Conservation (phyloP, 805 yeast genomes). For the Kluyveromyces starmeri region DNA sequence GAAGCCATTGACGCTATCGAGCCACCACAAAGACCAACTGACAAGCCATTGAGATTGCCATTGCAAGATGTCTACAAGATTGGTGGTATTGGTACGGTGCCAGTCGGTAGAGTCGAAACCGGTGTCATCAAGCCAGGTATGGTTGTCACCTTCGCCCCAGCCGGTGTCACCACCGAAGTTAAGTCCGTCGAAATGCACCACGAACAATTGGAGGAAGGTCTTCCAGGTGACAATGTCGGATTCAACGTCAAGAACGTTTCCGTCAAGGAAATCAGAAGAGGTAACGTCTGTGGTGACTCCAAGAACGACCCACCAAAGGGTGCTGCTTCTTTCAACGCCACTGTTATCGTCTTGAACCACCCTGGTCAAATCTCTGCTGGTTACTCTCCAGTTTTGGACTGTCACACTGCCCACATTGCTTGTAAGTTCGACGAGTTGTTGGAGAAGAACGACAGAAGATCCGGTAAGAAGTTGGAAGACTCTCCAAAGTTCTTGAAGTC, state of each 20-base stretch:
- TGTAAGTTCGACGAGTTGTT: constrained; percentile 74
- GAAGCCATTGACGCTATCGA: constrained; percentile 80
- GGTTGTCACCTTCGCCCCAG: constrained; percentile 85
- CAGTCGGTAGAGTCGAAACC: constrained; percentile 91
- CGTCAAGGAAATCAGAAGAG: constrained; percentile 83
- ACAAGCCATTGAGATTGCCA: constrained; percentile 83
- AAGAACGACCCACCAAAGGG: constrained; percentile 83
- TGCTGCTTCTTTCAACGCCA: constrained; percentile 73
- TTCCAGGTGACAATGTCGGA: constrained; percentile 89
- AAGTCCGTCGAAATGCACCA: constrained; percentile 87
- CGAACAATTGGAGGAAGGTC: constrained; percentile 68
- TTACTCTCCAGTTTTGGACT: constrained; percentile 85
- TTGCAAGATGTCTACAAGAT: constrained; percentile 89
- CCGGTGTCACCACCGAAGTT: constrained; percentile 83
- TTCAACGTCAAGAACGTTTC: constrained; percentile 88
- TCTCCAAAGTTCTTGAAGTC: constrained; percentile 89
- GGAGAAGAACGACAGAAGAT: constrained; percentile 84
- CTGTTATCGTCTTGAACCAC: constrained; percentile 82
- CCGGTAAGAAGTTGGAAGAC: constrained; percentile 87
- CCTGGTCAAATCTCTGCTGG: constrained; percentile 90
- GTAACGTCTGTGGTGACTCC: constrained; percentile 89
- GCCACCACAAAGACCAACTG: constrained; percentile 73
- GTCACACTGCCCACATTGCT: constrained; percentile 91
- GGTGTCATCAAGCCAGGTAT: constrained; percentile 88
- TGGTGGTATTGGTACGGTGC: constrained; percentile 88